Evolutionary conservation across 345 rosid species (phyloP).

Genomic region (Camelina neglecta): DNA sequence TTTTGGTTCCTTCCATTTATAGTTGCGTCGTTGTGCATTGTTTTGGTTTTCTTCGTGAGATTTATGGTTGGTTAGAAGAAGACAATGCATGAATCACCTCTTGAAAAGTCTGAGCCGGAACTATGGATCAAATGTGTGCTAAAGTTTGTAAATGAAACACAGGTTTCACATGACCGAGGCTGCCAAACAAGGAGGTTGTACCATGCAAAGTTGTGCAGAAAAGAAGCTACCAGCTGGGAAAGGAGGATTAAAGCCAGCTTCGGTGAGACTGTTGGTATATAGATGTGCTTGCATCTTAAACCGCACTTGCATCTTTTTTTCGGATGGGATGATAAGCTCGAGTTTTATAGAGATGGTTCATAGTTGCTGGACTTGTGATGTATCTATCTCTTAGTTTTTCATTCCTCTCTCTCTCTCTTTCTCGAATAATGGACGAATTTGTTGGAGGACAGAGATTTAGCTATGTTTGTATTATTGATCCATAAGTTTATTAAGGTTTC

Average conservation of each 20-base stretch:
- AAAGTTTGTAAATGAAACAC: conserved; percentile 69
- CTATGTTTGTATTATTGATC: conserved; percentile 28
- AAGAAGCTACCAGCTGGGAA: conserved; percentile 38
- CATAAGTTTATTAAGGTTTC: conserved; percentile 9
- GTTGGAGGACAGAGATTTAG: not conserved
- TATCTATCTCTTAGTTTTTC: conserved; percentile 32
- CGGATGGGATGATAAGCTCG: conserved; percentile 50
- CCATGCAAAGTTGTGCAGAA: conserved; percentile 53
- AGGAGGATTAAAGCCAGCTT: conserved; percentile 47
- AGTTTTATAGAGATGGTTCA: conserved; percentile 46
- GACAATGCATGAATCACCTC: conserved; percentile 5
- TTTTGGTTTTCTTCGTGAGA: conserved; percentile 21
- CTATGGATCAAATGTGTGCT: conserved; percentile 44
- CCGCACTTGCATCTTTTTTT: conserved; percentile 44
- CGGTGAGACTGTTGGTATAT: conserved; percentile 14
- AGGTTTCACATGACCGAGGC: conserved; percentile 60
- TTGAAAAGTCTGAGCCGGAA: not conserved
- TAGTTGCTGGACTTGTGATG: conserved; percentile 35
- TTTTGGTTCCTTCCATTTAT: conserved; percentile 16
- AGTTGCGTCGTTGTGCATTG: conserved; percentile 1
- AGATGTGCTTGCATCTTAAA: conserved; percentile 44
- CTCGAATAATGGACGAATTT: conserved; percentile 18
- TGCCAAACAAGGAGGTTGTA: conserved; percentile 56
- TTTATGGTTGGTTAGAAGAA: conserved; percentile 13
- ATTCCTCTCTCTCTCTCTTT: not conserved